Conservation (phyloP, 306 rosid species). For the Pyrus betulifolia region DNA sequence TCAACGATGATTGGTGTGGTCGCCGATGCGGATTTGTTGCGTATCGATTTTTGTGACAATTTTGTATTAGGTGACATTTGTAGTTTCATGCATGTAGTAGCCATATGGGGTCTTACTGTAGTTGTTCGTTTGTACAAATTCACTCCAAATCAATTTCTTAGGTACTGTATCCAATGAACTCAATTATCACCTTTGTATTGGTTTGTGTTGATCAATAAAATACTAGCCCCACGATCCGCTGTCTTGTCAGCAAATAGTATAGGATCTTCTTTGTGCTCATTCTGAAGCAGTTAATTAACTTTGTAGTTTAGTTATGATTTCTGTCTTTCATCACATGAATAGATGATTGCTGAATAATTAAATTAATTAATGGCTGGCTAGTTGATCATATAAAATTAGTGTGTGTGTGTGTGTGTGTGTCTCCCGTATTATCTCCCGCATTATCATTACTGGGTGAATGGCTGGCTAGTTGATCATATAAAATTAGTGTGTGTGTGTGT, state of each 20-base stretch:
- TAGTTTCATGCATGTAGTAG: no score
- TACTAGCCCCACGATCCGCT: neutral
- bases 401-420: neutral
- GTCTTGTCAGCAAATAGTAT: neutral
- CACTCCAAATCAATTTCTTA: no score
- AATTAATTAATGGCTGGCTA: neutral
- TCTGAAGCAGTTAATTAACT: constrained; percentile 4
- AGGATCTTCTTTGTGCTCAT: constrained; percentile 13
- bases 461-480: neutral
- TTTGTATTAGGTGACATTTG: no score
- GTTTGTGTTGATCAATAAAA: no score
- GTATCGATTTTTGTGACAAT: no score
- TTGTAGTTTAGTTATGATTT: neutral
- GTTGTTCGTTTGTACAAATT: no score
- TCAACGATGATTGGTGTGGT: no score
- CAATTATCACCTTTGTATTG: no score
- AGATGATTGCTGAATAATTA: neutral
- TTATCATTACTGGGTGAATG: neutral
- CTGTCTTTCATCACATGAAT: constrained; percentile 6
- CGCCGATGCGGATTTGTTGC: no score
- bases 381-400: neutral
- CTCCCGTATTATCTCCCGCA: neutral
- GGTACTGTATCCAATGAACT: no score
- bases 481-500: neutral
- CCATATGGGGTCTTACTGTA: no score